Conservation (phyloP, 257 asterid genomes). For the Primulina tabacum region DNA sequence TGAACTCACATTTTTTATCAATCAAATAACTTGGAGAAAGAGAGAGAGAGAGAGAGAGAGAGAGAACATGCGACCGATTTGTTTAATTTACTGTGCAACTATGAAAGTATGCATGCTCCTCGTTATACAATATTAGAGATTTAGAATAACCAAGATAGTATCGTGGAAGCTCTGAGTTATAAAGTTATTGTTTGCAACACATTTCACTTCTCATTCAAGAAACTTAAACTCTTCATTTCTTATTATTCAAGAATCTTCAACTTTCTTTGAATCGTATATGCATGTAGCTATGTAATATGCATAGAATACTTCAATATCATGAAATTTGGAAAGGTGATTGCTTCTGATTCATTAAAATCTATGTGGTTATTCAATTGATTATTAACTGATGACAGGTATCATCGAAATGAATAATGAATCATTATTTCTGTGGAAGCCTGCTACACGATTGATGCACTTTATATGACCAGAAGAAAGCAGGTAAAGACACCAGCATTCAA, state of each 20-base stretch:
- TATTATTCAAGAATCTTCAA: background rate
- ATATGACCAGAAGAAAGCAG: slow-evolving; percentile 9
- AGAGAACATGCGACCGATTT: too few species aligned
- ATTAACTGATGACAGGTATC: background rate
- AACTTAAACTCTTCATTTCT: background rate
- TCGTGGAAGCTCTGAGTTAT: too few species aligned
- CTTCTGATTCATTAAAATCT: background rate
- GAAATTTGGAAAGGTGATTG: background rate
- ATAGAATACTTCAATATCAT: slow-evolving; percentile 2
- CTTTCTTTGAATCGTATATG: background rate
- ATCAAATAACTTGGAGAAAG: too few species aligned
- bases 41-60: too few species aligned
- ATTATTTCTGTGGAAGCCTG: background rate
- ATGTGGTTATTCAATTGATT: background rate
- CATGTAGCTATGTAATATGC: background rate
- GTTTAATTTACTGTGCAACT: too few species aligned
- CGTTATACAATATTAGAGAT: too few species aligned
- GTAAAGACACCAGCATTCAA: slow-evolving; percentile 1
- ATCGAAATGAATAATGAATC: background rate
- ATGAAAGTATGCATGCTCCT: too few species aligned
- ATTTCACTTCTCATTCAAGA: too few species aligned
- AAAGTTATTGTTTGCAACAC: too few species aligned
- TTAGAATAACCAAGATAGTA: too few species aligned
- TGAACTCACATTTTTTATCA: too few species aligned
- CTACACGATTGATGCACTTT: slow-evolving; percentile 14